Percentiles rank a stretch among this genome's conserved stretches.
phyloP scores from a whole-genome alignment of 441 rosid genomes.

The Gossypium aridum region DNA sequence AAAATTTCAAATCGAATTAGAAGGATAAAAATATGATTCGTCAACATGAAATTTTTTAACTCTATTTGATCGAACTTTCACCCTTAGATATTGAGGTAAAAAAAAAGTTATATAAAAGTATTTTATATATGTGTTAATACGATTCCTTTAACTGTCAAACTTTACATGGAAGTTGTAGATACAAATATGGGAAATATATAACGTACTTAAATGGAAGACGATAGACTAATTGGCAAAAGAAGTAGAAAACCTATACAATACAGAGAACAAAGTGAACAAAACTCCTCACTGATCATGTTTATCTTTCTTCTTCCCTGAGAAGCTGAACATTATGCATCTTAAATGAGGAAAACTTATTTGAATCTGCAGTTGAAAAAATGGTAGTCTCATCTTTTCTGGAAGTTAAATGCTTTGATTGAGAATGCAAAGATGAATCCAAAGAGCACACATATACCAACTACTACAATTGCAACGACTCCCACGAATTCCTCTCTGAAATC shows the following conservation, averaged over 20 bases:
- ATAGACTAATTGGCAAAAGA: not conserved
- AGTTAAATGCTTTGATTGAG: conserved; percentile 3
- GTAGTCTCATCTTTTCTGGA: not conserved
- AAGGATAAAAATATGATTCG: too few species aligned
- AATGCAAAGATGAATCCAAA: not conserved
- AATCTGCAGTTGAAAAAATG: not conserved
- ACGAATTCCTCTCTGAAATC: conserved; percentile 57
- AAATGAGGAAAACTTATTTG: not conserved
- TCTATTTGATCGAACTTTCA: too few species aligned
- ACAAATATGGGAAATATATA: not conserved
- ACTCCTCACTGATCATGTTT: not conserved
- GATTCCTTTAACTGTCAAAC: not conserved
- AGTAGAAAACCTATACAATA: not conserved
- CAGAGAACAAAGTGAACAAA: not conserved
- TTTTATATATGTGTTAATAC: too few species aligned
- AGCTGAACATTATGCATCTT: not conserved
- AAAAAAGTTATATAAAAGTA: too few species aligned
- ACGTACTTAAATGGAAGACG: not conserved
- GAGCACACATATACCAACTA: conserved; percentile 28
- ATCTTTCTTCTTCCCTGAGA: not conserved
- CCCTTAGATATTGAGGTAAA: too few species aligned
- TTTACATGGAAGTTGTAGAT: not conserved
- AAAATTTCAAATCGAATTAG: too few species aligned
- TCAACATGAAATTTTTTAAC: too few species aligned
- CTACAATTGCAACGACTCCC: conserved; percentile 41